Conservation (phyloP, 441 rosid genomes). For the Populus hybrid region DNA sequence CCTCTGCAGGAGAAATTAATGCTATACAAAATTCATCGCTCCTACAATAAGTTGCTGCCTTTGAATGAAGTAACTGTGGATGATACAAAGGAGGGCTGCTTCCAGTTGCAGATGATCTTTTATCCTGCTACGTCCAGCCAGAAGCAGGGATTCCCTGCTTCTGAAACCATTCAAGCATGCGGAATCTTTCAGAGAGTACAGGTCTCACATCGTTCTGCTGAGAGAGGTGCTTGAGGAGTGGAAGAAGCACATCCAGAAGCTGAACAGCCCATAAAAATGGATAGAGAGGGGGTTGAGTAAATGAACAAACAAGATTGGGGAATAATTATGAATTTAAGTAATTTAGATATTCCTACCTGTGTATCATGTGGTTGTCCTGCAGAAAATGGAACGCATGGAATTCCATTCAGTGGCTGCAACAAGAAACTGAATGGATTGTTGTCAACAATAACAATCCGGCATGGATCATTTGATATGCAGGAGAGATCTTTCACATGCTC, state of each 20-base stretch:
- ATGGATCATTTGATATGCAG: constrained; percentile 63
- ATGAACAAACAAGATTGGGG: not conserved
- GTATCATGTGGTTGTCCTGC: constrained; percentile 73
- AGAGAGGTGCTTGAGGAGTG: constrained; percentile 79
- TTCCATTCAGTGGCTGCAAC: constrained; percentile 89
- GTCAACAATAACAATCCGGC: constrained; percentile 63
- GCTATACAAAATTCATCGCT: constrained; percentile 24
- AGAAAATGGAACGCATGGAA: constrained; percentile 87
- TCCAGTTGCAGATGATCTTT: not conserved
- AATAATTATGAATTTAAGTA: not conserved
- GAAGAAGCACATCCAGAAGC: constrained; percentile 90
- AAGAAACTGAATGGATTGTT: constrained; percentile 45
- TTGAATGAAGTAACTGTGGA: constrained; percentile 10
- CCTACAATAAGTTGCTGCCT: constrained; percentile 23
- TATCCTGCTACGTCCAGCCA: constrained; percentile 29
- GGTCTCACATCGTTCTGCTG: constrained; percentile 75
- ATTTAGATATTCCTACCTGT: constrained; percentile 46
- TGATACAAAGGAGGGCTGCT: constrained; percentile 18
- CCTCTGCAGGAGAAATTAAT: constrained; percentile 11
- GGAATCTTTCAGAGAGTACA: constrained; percentile 66
- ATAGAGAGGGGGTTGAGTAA: constrained; percentile 9
- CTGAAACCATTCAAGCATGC: constrained; percentile 95
- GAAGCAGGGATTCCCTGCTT: constrained; percentile 84
- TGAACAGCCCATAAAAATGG: constrained; percentile 22
- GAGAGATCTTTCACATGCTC: constrained; percentile 94